Base-by-base conservation (phyloP, 371 early-diverging fungal genomes). In the Massospora cicadina region DNA sequence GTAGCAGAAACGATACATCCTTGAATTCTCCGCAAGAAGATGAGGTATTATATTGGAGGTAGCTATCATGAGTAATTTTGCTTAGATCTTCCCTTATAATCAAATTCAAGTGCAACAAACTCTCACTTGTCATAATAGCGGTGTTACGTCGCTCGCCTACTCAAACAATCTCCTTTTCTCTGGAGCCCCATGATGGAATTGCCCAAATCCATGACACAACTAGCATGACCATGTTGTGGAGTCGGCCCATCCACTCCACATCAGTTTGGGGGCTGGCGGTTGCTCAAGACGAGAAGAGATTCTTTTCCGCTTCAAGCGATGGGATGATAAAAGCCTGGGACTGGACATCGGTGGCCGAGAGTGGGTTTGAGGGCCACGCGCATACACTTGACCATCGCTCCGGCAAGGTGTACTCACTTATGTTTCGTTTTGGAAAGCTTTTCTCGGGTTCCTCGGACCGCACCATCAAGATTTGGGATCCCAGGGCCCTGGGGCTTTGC, bases 201-300 rank as follows among this genome's bases (percentile, higher is more conserved):
- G 76, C 78, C 26, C 78, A 81, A 61, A 77, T 81, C 24, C 25
- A 33, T 23, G 27, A 17, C 0, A 55, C 43, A 12, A 23, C 13
- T 23, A 28, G 25, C 1, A 17, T 43, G 7, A 23, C 13, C 24
- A 10, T 66, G 54, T 27, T 67, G 24, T 68, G 73, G 64, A 70
- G 72, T 24, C 61, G 74, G 27, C 64, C 71, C 29, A 79, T 75
- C 0, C 85, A 84, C 65, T 70, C 71, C n/a, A 76, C 81, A 57
- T 81, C 81, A 21, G 85, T 84, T 2, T 84, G 85, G 85, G 76
- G 81, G 29, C 66, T 84, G 30, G 81, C 82, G 0, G 73, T 79
- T 0, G 68, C 75, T 64, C 71, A 72, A 1, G 67, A 68, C 10
- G 69, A 69, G 0, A 69, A 74, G 7, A 71, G 78, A 7, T 75